A percentile compares a stretch with the other conserved stretches of the same genome.
phyloP scores from a whole-genome alignment of 108 stramenopile species.

The Pelagomonas calceolata region DNA sequence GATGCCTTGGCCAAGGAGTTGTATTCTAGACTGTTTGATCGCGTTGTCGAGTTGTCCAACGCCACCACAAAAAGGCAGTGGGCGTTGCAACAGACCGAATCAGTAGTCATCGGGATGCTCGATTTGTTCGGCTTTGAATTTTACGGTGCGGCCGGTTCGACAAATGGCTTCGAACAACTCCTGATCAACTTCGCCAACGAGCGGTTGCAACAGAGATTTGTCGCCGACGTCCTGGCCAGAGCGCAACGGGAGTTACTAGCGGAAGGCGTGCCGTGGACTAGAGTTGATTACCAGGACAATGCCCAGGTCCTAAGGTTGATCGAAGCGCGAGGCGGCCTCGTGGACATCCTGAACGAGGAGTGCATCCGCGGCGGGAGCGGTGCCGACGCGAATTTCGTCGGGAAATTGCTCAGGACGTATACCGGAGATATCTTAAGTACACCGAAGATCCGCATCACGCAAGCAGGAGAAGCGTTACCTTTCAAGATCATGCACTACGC shows the following conservation, averaged over 20 bases:
- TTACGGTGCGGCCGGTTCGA: slow-evolving; percentile 41
- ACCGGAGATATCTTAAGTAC: neutral
- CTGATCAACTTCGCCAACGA: too few species aligned
- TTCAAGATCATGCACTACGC: slow-evolving; percentile 92
- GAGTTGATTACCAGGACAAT: slow-evolving; percentile 79
- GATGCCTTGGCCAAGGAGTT: slow-evolving; percentile 41
- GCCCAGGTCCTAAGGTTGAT: slow-evolving; percentile 65
- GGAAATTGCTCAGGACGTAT: slow-evolving; percentile 48
- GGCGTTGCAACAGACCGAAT: slow-evolving; percentile 30
- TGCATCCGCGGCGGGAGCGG: slow-evolving; percentile 65
- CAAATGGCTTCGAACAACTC: slow-evolving; percentile 67
- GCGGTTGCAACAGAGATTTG: neutral
- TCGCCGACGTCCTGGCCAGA: neutral
- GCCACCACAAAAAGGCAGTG: slow-evolving; percentile 59
- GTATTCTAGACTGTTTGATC: slow-evolving; percentile 38
- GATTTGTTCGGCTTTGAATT: slow-evolving; percentile 93
- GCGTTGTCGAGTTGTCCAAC: slow-evolving; percentile 75
- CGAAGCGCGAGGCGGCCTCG: slow-evolving; percentile 70
- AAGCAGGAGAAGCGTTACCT: slow-evolving; percentile 6
- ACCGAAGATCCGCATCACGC: too few species aligned
- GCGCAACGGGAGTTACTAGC: slow-evolving; percentile 49
- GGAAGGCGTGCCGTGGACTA: slow-evolving; percentile 75
- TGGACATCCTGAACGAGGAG: slow-evolving; percentile 82
- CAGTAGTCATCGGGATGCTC: slow-evolving; percentile 69
- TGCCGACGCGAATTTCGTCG: slow-evolving; percentile 63